These are phyloP conservation scores for Saccharomycopsis crataegensis DNA, from an alignment of 1,139 yeast species.

Conservation along the genomic window DNA sequence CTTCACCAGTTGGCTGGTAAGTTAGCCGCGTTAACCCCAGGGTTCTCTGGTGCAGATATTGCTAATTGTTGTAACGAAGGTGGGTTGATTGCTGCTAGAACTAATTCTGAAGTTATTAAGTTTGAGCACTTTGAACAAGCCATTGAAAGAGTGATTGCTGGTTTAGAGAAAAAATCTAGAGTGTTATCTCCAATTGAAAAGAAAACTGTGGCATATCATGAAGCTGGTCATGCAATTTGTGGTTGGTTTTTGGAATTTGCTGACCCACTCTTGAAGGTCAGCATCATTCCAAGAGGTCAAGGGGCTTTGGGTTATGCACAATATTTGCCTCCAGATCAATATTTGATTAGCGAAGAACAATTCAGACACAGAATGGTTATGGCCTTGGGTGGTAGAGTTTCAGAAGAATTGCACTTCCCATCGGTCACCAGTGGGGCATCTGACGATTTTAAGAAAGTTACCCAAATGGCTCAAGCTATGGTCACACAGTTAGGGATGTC, in stretches of 20 bases:
- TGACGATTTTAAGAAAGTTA: constrained; percentile 95
- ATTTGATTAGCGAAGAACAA: constrained; percentile 71
- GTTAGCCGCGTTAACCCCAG: constrained; percentile 93
- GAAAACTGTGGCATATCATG: constrained; percentile 89
- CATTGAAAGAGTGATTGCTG: constrained; percentile 95
- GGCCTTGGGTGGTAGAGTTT: constrained; percentile 95
- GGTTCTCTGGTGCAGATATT: constrained; percentile 96
- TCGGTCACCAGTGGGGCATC: constrained; percentile 94
- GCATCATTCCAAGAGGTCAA: constrained; percentile 93
- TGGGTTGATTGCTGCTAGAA: constrained; percentile 91
- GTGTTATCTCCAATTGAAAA: constrained; percentile 80
- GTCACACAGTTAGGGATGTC: constrained; percentile 93
- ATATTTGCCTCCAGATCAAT: constrained; percentile 90
- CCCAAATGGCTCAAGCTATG: constrained; percentile 90
- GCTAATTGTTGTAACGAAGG: constrained; percentile 97
- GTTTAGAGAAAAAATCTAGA: constrained; percentile 84
- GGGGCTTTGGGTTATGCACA: constrained; percentile 98
- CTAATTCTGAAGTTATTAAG: constrained; percentile 58
- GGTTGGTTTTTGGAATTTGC: constrained; percentile 92
- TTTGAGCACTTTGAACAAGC: constrained; percentile 88
- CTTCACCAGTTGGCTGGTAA: constrained; percentile 64
- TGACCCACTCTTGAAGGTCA: constrained; percentile 88
- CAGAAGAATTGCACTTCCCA: constrained; percentile 85
- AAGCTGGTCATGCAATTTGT: constrained; percentile 97
- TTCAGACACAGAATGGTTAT: constrained; percentile 86